These are phyloP conservation scores for Acacia acuminata DNA, from an alignment of 306 rosid genomes.

Conservation along the genomic window DNA sequence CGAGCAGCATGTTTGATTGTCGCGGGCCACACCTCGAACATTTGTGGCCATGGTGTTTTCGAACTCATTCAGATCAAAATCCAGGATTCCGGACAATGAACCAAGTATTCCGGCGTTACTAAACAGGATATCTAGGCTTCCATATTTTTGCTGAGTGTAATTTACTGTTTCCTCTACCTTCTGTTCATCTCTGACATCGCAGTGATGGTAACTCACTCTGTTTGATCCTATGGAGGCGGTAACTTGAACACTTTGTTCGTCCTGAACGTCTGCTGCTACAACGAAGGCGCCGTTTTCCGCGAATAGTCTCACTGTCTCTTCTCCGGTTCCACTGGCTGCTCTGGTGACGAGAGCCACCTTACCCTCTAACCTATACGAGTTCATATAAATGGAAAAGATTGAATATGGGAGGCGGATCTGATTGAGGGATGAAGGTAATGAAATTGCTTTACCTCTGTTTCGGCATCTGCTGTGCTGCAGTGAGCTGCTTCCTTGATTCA, in stretches of 20 bases:
- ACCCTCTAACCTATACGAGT: slow-evolving; percentile 61
- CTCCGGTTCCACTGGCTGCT: slow-evolving; percentile 89
- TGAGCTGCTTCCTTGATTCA: slow-evolving; percentile 29
- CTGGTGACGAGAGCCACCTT: slow-evolving; percentile 86
- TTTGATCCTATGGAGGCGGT: slow-evolving; percentile 52
- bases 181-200: slow-evolving; percentile 81
- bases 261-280: slow-evolving; percentile 76
- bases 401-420: background rate
- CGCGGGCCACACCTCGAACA: slow-evolving; percentile 66
- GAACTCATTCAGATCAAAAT: slow-evolving; percentile 62
- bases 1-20: slow-evolving; percentile 72
- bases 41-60: slow-evolving; percentile 67
- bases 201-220: slow-evolving; percentile 61
- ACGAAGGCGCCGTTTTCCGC: slow-evolving; percentile 66
- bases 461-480: slow-evolving; percentile 40
- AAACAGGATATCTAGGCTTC: slow-evolving; percentile 64
- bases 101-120: slow-evolving; percentile 90
- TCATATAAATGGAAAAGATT: background rate
- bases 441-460: slow-evolving; percentile 44
- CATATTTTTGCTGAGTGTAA: slow-evolving; percentile 56
- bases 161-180: slow-evolving; percentile 62
- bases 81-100: slow-evolving; percentile 55
- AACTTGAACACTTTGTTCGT: slow-evolving; percentile 59
- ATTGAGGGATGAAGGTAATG: background rate
- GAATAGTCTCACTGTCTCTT: slow-evolving; percentile 65